Evolutionary conservation across 2,329 filamentous ascomycete species (phyloP).

Genomic region (Thermomyces lanuginosus): DNA sequence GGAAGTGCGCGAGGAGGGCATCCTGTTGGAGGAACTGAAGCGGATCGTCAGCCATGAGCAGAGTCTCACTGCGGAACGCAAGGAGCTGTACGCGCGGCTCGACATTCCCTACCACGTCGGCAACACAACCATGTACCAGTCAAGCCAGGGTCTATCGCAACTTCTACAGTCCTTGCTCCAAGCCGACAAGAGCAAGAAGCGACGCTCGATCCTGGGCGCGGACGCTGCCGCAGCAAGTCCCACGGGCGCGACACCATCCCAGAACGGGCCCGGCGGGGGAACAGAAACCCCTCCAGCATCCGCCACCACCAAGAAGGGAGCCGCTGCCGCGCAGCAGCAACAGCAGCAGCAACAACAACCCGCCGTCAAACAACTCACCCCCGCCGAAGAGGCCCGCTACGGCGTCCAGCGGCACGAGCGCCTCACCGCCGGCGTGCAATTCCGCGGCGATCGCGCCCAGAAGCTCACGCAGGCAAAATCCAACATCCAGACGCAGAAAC

Average conservation of each 20-base stretch:
- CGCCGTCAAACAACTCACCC: conserved; percentile 53
- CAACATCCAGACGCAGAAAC: conserved; percentile 34
- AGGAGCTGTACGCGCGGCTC: conserved; percentile 71
- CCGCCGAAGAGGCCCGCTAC: conserved; percentile 61
- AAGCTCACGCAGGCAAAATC: conserved; percentile 35
- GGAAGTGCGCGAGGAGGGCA: conserved; percentile 83
- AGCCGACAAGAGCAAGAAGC: conserved; percentile 79
- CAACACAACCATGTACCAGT: conserved; percentile 62
- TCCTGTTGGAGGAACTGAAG: conserved; percentile 74
- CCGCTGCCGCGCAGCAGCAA: conserved; percentile 25
- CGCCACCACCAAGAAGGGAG: conserved; percentile 20
- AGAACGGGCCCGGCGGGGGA: conserved; percentile 19
- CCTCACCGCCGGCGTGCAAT: conserved; percentile 69
- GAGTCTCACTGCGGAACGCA: conserved; percentile 70
- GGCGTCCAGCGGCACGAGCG: conserved; percentile 77
- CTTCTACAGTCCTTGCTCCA: conserved; percentile 69
- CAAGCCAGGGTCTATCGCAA: conserved; percentile 60
- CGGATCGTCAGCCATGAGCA: conserved; percentile 79
- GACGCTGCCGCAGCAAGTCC: conserved; percentile 36
- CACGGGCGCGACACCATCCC: conserved; percentile 37
- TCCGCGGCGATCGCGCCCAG: conserved; percentile 50
- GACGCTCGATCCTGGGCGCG: conserved; percentile 50
- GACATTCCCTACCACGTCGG: conserved; percentile 59
- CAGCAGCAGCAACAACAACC: conserved; percentile 23
- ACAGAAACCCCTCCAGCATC: conserved; percentile 21